Base-by-base conservation (phyloP, 106 monocot genomes). In the Chionographis japonica region DNA sequence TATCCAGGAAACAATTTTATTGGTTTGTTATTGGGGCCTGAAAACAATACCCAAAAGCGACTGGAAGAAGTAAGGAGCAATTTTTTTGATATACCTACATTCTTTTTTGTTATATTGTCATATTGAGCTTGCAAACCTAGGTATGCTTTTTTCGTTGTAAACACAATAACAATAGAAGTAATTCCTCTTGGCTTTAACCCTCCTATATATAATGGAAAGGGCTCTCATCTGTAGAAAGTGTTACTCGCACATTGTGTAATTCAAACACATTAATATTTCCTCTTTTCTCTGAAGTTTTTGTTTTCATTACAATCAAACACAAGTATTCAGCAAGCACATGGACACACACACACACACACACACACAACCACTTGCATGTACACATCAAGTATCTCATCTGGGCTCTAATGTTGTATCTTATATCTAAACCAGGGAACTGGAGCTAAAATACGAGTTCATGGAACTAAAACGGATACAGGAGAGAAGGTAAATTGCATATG, bases 31-130 rank as follows among this genome's bases (percentile, higher is more conserved):
- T 67, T 97, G 78, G 92, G 95, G 18, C 75, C 92, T 66, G 89
- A 86, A 78, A 89, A 78, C 80, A 87, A 89, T 75, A 83, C 84
- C 2, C 89, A 89, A 56, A 97, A 89, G 67, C 74, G 86, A 66
- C 77, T 97, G 14, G 90, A 92, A 72, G 85, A 97, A 75, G 95
- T 97, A 86, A 81, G 73, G 19, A 61, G 27, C 1, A 27, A 38
- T 50, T 13, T 41, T 64, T 35, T 4, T 12, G n/a, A 12, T 37
- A 18, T 57, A 40, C 40, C 16, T 43, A 38, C n/a, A 12, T 54
- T 65, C 53, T 50, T 2, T 27, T 51, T 14, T 9, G 40, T 40
- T 14, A 8, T 20, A 6, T 40, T 14, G 37, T 66, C 13, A 5
- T 3, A 13, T 50, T 38, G 8, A 8, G 11, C 4, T 58, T 36